Evolutionary conservation across 129 eudicot genomes (phyloP), one percentile per base, ranked within the genome.

Genomic region (Tagetes erecta): DNA sequence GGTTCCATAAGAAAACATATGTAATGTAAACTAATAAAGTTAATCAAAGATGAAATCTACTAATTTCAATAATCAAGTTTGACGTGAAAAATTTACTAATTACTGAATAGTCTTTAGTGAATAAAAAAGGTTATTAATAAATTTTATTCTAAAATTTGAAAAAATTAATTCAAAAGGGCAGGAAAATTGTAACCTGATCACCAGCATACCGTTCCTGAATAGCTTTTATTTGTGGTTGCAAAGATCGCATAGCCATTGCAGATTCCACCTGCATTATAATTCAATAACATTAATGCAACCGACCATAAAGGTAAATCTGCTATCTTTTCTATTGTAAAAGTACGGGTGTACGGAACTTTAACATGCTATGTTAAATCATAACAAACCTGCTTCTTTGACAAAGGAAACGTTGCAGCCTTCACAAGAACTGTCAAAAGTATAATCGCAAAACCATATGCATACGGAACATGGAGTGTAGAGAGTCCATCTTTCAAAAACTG

Each of bases 191-290:
- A 78, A 94, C 99, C 99, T 95, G 96, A 82, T 95, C 92, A 64
- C 97, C 96, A 66, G 97, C 95, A 85, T 88, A 95, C 46, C 87
- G 94, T 78, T 95, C 87, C 86, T 95, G 99, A 76, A 95, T 88
- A 78, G 90, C 99, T 80, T 95, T 95, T 83, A 95, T 91, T 73
- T 95, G 97, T 78, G 99, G 99, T 80, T 84, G 83, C 88, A 95
- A 73, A 51, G 99, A 86, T 64, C 96, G 96, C 97, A 95, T 91
- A 51, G 97, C 90, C 97, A 95, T 91, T 30, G 95, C 87, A 68
- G 99, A 95, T 84, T 95, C 97, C 76, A 95, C 97, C 99, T 95
- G 79, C 64, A 83, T 65, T 67, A 45, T 8, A 52, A 7, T 73
- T 64, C 35, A 8, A 78, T 37, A 64, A 39, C 13, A 63, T 46